Evolutionary conservation across 2,329 filamentous ascomycete genomes (phyloP).

Genomic region (Cordyceps farinosa): DNA sequence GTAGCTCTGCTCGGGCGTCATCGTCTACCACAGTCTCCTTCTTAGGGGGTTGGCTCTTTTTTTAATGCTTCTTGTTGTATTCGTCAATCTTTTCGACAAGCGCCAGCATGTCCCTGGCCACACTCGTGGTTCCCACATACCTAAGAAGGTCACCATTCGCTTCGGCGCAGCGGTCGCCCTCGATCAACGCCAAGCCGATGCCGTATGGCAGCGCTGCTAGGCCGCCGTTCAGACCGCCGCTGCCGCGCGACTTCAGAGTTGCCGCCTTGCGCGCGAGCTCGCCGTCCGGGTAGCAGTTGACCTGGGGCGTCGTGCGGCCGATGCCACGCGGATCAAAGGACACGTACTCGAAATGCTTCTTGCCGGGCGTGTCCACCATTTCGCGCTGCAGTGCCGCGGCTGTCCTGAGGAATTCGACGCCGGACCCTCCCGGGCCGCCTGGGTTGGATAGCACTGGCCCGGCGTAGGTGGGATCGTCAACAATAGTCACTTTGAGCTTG

Average conservation of each 20-base stretch:
- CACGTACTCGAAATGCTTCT: constrained; percentile 39
- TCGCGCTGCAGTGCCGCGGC: constrained; percentile 30
- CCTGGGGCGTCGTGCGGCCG: constrained; percentile 33
- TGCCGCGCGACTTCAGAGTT: constrained; percentile 30
- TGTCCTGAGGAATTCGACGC: constrained; percentile 29
- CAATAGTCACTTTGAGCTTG: too few relatives aligned
- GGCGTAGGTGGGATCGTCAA: constrained; percentile 36
- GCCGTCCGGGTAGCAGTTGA: constrained; percentile 37
- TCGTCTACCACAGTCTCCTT: neutral
- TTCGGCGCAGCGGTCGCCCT: constrained; percentile 29
- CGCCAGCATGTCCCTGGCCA: constrained; percentile 43
- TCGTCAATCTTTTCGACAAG: constrained; percentile 40
- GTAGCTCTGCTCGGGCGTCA: constrained; percentile 17
- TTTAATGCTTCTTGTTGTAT: constrained; percentile 23
- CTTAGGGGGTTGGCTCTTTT: neutral
- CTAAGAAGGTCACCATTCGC: constrained; percentile 29
- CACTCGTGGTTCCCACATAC: constrained; percentile 36
- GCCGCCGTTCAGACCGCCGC: constrained; percentile 26
- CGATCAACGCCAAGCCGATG: constrained; percentile 26
- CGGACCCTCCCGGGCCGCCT: constrained; percentile 43
- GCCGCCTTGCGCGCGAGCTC: constrained; percentile 29
- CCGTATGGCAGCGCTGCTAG: constrained; percentile 25
- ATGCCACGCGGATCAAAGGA: constrained; percentile 45
- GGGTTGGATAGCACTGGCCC: constrained; percentile 44
- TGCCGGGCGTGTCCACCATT: constrained; percentile 26